Evolutionary conservation across 208 protist species (phyloP), one percentile per base, ranked within the genome.

Genomic region (Leishmania tropica): DNA sequence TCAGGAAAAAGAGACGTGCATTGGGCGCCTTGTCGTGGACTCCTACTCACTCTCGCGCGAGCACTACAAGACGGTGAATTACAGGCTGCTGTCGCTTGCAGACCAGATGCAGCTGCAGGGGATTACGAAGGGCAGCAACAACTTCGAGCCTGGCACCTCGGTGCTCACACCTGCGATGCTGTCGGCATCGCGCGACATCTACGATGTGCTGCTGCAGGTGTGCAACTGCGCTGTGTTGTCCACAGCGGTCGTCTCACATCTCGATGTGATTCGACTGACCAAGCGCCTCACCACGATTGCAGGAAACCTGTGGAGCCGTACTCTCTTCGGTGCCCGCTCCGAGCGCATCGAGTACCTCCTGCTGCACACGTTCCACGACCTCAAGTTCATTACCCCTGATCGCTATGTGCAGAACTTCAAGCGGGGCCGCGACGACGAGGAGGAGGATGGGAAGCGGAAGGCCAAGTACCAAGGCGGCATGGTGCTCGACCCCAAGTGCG

Each of bases 321-420:
- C 97, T 15, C 88, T 99, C 1, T 94, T 90, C 75, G 98, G 98
- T 48, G 91, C 90, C 19, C 93, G 99, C 83, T 99, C 99, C 3
- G 98, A 99, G 84, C 94, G 99, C 53, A 99, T 99, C 80, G 99
- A 99, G 87, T 99, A 99, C 83, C 93, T 99, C 13, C 93, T 99
- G 42, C 89, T 99, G 28, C 99, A 99, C 87, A 94, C 98, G 7
- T 98, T 98, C 83, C 94, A 98, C 81, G 85, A 94, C 76, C 79
- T 98, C 56, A 99, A 99, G 76, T 99, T 98, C 85, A 92, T 99
- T 47, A 85, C 96, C 4, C 99, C 99, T 4, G 99, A 99, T 76
- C 99, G 99, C 84, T 89, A 95, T 75, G 79, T 75, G 70, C 93
- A 86, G 76, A 89, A 94, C 65, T 71, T 80, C 54, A 96, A 96